Base-by-base conservation (phyloP, 768 basidiomycete genomes). In the Boletus insuetus region DNA sequence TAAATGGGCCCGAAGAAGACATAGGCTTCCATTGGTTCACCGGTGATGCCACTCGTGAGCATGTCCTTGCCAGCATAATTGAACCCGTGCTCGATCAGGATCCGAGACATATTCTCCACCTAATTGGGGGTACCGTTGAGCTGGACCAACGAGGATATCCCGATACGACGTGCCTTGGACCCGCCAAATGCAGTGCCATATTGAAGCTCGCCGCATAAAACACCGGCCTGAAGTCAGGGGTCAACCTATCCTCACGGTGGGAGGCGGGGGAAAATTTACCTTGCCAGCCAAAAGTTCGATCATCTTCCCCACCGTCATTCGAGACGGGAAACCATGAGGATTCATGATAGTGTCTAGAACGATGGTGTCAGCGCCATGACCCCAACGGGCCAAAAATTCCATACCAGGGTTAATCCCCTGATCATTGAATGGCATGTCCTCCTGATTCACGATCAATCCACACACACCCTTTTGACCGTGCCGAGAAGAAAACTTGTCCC, bases 251-350 rank as follows among this genome's bases (percentile, higher is more conserved):
- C 48, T n/a, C 46, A 17, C 37, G 43, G 24, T 12, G 47, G 38
- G 44, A 50, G 13, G 16, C 26, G 35, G 26, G 38, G 10, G 3
- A 14, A 24, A 7, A 16, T 20, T 46, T 54, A 90, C 91, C 82
- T 99, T 99, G 48, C 97, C 96, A 13, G 94, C 91, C 32, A 99
- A 75, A 20, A 98, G 78, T 73, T 99, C 97, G 50, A 99, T 97
- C 97, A 99, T 99, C 78, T 99, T 99, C 46, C 97, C 97, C 29
- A 99, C 97, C 24, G 97, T 99, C 94, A 95, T 98, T 51, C 96
- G 91, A 54, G 93, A 96, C 6, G 97, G 97, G 80, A 99, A 98
- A 66, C 97, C 97, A 73, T 99, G 97, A 4, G 97, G 97, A 70
- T 99, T 99, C 96, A 99, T 98, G 76, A 99, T 97, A 17, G 95